phyloP scores from a whole-genome alignment of 768 basidiomycete species.

The Leccinum subgranulosum region DNA sequence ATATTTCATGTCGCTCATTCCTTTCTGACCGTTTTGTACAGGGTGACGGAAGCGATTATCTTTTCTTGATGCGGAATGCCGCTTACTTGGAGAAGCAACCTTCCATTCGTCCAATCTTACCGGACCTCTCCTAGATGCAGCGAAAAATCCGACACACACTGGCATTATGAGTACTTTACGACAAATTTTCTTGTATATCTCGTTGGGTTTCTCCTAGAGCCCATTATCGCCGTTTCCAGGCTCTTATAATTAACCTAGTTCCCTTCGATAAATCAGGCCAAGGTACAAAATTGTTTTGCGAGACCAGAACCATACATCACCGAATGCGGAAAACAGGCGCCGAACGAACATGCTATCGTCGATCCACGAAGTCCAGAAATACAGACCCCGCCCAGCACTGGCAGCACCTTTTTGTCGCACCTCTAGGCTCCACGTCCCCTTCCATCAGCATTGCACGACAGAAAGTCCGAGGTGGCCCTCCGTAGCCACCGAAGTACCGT shows the following conservation, averaged over 20 bases:
- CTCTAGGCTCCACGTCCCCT: too few relatives aligned
- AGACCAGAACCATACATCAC: not conserved
- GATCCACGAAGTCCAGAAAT: not conserved
- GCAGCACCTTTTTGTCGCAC: not conserved
- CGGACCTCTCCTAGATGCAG: not conserved
- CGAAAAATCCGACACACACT: not conserved
- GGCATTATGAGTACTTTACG: not conserved
- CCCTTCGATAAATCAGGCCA: not conserved
- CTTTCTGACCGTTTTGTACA: constrained; percentile 5
- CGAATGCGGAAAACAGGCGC: not conserved
- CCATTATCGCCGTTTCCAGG: not conserved
- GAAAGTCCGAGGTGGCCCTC: not conserved
- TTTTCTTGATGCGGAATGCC: constrained; percentile 6
- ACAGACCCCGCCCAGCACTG: not conserved
- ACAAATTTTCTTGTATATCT: not conserved
- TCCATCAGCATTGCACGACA: not conserved
- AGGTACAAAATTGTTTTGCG: not conserved
- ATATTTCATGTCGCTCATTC: not conserved
- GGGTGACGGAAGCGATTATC: constrained; percentile 24
- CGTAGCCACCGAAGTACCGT: not conserved
- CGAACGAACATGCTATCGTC: not conserved
- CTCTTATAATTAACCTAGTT: not conserved
- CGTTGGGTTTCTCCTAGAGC: not conserved
- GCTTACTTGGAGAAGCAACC: constrained; percentile 25
- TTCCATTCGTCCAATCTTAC: not conserved